These are phyloP conservation scores for Cucurbita moschata DNA, from an alignment of 306 rosid species.

Conservation along the genomic window DNA sequence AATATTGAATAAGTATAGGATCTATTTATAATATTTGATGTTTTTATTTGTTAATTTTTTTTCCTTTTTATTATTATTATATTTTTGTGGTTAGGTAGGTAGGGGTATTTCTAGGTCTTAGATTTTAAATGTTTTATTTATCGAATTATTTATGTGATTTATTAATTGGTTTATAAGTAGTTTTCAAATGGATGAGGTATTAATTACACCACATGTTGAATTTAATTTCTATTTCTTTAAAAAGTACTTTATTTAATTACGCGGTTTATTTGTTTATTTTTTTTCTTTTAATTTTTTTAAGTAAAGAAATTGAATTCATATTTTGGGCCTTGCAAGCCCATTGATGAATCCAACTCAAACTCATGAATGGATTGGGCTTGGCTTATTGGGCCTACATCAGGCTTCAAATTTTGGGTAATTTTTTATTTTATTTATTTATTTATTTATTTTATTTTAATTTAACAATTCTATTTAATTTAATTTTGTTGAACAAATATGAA, in stretches of 20 bases:
- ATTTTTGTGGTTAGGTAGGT: neutral
- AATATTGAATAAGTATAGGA: no score
- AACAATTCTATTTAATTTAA: no score
- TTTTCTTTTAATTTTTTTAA: neutral
- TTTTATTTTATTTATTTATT: no score
- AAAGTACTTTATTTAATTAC: neutral
- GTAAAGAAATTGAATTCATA: neutral
- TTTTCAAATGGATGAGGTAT: neutral
- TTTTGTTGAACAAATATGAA: no score
- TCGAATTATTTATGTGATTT: neutral
- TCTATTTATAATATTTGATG: neutral
- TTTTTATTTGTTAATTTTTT: no score
- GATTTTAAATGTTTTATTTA: neutral
- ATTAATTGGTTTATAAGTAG: neutral
- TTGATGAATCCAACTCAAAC: neutral
- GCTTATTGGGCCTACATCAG: neutral
- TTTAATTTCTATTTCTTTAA: neutral
- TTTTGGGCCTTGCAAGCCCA: neutral
- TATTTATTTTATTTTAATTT: neutral
- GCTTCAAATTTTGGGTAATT: neutral
- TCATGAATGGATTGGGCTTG: neutral
- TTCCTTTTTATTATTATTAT: neutral
- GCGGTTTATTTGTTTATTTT: no score
- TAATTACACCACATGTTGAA: neutral
- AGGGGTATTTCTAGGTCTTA: neutral